These are phyloP conservation scores for Coemansia sp. DNA, from an alignment of 192 early-diverging fungal species.

Conservation along the genomic window DNA sequence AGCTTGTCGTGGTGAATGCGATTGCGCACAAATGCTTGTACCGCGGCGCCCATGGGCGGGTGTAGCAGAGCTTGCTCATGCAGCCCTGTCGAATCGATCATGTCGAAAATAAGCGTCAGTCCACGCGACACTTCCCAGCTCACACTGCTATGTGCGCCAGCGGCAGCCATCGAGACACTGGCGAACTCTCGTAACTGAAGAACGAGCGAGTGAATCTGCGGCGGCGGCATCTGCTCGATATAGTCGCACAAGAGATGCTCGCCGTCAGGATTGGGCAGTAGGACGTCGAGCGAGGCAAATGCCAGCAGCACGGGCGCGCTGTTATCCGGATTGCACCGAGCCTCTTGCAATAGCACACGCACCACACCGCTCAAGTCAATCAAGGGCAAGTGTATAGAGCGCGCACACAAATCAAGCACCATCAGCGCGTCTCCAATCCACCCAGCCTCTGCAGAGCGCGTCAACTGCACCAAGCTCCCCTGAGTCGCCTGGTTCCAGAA, in stretches of 20 bases:
- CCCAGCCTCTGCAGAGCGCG: background rate
- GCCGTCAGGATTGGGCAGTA: slow-evolving; percentile 5
- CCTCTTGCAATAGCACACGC: slow-evolving; percentile 4
- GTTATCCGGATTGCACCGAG: background rate
- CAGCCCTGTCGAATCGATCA: slow-evolving; percentile 16
- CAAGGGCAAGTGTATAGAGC: slow-evolving; percentile 28
- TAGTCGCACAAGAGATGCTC: slow-evolving; percentile 4
- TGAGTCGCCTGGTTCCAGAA: slow-evolving; percentile 43
- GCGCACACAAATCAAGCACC: slow-evolving; percentile 34
- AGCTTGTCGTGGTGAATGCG: slow-evolving; percentile 44
- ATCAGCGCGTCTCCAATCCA: slow-evolving; percentile 25
- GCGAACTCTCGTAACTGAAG: slow-evolving; percentile 23
- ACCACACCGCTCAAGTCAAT: slow-evolving; percentile 19
- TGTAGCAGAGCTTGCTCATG: slow-evolving; percentile 43
- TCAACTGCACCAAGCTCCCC: slow-evolving; percentile 14
- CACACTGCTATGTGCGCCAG: slow-evolving; percentile 17
- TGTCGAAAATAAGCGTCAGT: slow-evolving; percentile 36
- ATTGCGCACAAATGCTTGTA: slow-evolving; percentile 45
- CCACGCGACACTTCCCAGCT: slow-evolving; percentile 30
- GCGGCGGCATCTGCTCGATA: slow-evolving; percentile 13
- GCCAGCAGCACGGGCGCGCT: slow-evolving; percentile 17
- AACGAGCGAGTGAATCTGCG: slow-evolving; percentile 18
- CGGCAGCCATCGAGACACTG: background rate
- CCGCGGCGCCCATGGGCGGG: slow-evolving; percentile 23
- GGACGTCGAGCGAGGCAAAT: slow-evolving; percentile 23